These are phyloP conservation scores for Neofusicoccum ribis DNA, from an alignment of 2,329 filamentous ascomycete species.

Conservation along the genomic window DNA sequence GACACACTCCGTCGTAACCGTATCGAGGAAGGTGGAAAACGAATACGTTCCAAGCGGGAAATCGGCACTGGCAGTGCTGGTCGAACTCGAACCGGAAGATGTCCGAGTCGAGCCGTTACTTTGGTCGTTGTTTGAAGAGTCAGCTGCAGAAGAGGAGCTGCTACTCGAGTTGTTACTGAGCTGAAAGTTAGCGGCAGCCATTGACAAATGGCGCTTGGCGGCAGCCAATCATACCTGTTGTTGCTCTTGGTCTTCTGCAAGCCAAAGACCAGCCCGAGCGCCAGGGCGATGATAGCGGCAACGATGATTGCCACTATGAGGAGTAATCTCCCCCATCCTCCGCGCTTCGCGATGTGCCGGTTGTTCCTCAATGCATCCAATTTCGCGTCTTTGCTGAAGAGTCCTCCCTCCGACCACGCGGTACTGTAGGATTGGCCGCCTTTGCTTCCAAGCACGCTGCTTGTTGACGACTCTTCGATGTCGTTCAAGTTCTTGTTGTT, in stretches of 20 bases:
- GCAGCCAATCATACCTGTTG: conserved; percentile 16
- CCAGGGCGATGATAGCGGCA: conserved; percentile 38
- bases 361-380: conserved; percentile 24
- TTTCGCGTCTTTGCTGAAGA: conserved; percentile 29
- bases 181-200: neutral
- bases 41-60: conserved; percentile 67
- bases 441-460: conserved; percentile 27
- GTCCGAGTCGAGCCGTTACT: neutral
- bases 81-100: neutral
- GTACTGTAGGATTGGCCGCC: conserved; percentile 33
- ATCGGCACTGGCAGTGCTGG: conserved; percentile 28
- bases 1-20: conserved; percentile 57
- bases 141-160: neutral
- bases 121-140: neutral
- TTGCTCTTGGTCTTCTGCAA: conserved; percentile 34
- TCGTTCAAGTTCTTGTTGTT: conserved; percentile 18
- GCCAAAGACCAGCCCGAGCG: conserved; percentile 43
- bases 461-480: conserved; percentile 26
- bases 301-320: conserved; percentile 37
- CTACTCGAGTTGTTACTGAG: neutral
- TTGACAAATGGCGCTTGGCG: neutral
- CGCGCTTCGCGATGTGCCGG: conserved; percentile 25
- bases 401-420: conserved; percentile 36
- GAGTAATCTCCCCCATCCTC: conserved; percentile 42
- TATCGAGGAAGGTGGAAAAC: conserved; percentile 59